Base-by-base conservation (phyloP, 1,284 basidiomycete genomes). In the Marasmius oreades region DNA sequence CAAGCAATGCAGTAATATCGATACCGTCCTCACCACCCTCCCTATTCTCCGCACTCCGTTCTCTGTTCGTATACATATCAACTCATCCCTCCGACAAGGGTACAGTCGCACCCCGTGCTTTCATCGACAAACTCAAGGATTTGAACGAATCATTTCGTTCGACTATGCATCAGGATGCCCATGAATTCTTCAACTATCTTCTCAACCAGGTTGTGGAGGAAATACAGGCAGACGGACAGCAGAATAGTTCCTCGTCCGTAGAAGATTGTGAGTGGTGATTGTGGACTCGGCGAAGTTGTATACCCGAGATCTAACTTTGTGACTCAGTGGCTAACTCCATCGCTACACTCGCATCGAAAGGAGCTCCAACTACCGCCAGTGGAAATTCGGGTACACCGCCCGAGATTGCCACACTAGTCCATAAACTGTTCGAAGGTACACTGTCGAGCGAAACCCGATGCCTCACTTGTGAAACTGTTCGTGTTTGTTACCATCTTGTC, bases 401-500 rank as follows among this genome's bases (percentile, higher is more conserved):
- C 18, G 69, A 73, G 20, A 74, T 77, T 55, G 80, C 85, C 61
- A 96, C 95, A 0, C 85, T 95, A 63, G 87, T 99, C 1, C 95
- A 98, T 67, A 84, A 84, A 53, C 81, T 98, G 46, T 99, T 98
- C 65, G 93, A 98, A 70, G 96, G 97, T 24, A 80, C 87, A 2
- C 73, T 98, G 59, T 98, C 95, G 14, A 98, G 95, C 72, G 97
- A 99, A 77, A 99, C 96, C 18, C 84, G 94, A 28, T 99, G 96
- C 72, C 77, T 99, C 59, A 96, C 95, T 14, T 99, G 96, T 80
- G 96, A 99, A 74, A 96, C 91, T 47, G 88, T 91, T 63, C 62
- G 84, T 71, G 22, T 5, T 48, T 18, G 51, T 37, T 63, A 44
- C 42, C 22, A 36, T 26, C 7, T 24, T 42, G 20, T 31, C 51